Evolutionary conservation across 2,329 filamentous ascomycete genomes (phyloP).

Genomic region (Alternaria postmessia): DNA sequence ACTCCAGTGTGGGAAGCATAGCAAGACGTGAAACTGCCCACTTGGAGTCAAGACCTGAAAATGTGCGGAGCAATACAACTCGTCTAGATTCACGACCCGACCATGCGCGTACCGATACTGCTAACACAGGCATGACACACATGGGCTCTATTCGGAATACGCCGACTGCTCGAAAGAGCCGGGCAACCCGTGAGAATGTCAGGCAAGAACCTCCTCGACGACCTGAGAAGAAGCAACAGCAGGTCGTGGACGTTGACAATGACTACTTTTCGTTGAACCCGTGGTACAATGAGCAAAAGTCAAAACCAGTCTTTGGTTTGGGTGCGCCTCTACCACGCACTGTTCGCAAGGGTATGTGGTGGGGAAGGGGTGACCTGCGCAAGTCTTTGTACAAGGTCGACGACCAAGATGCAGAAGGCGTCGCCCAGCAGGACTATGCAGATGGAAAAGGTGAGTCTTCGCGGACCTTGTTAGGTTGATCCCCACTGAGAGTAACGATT

Average conservation of each 20-base stretch:
- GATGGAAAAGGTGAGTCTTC: constrained; percentile 23
- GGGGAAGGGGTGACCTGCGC: constrained; percentile 55
- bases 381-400: constrained; percentile 43
- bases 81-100: constrained; percentile 14
- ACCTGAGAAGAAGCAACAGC: constrained; percentile 38
- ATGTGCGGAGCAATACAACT: constrained; percentile 14
- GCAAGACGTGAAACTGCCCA: constrained; percentile 24
- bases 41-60: constrained; percentile 12
- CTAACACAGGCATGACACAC: constrained; percentile 17
- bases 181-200: constrained; percentile 19
- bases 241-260: constrained; percentile 56
- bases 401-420: constrained; percentile 22
- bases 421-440: constrained; percentile 28
- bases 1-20: constrained; percentile 25
- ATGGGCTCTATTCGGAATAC: constrained; percentile 25
- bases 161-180: constrained; percentile 21
- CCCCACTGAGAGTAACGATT: background rate
- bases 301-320: constrained; percentile 63
- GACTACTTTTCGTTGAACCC: constrained; percentile 63
- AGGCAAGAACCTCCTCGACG: constrained; percentile 22
- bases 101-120: constrained; percentile 15
- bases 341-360: constrained; percentile 60
- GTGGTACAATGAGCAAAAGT: constrained; percentile 61
- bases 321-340: constrained; percentile 64
- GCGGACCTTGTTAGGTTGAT: background rate